Evolutionary conservation across 495 filamentous ascomycete species (phyloP).

Genomic region (Aspergillus diversus): DNA sequence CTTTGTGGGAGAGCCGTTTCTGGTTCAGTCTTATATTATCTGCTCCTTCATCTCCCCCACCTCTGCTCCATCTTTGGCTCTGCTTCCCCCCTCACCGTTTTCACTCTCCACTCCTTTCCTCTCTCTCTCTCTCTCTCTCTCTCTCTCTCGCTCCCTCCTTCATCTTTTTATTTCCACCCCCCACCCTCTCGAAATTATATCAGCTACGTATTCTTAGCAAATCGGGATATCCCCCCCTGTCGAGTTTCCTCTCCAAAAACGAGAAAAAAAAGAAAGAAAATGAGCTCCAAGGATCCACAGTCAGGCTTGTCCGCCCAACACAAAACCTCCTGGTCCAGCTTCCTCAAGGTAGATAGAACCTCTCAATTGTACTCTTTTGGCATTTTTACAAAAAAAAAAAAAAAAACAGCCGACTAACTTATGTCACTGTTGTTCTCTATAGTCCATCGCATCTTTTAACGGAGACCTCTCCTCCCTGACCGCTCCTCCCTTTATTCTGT

Average conservation of each 20-base stretch:
- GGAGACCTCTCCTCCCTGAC: constrained; percentile 93
- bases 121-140: constrained; percentile 10
- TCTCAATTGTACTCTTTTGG: constrained; percentile 3
- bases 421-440: constrained; percentile 1
- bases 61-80: not conserved
- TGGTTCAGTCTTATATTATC: not conserved
- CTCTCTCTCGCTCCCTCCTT: not conserved
- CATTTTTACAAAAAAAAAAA: not conserved
- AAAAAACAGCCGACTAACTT: not conserved
- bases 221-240: not conserved
- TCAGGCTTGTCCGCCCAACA: constrained; percentile 42
- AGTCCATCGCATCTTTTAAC: constrained; percentile 96
- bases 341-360: constrained; percentile 49
- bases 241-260: not conserved
- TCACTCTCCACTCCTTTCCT: constrained; percentile 2
- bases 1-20: not conserved
- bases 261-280: constrained; percentile 19
- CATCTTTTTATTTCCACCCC: not conserved
- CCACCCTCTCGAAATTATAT: not conserved
- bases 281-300: constrained; percentile 43
- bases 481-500: constrained; percentile 94
- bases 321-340: constrained; percentile 58
- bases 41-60: constrained; percentile 12
- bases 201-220: not conserved
- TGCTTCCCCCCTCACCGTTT: constrained; percentile 7